Percentiles rank a stretch among this genome's conserved stretches.
These are phyloP conservation scores for Eimeria maxima DNA, from an alignment of 169 alveolate genomes.

Conservation along the genomic window DNA sequence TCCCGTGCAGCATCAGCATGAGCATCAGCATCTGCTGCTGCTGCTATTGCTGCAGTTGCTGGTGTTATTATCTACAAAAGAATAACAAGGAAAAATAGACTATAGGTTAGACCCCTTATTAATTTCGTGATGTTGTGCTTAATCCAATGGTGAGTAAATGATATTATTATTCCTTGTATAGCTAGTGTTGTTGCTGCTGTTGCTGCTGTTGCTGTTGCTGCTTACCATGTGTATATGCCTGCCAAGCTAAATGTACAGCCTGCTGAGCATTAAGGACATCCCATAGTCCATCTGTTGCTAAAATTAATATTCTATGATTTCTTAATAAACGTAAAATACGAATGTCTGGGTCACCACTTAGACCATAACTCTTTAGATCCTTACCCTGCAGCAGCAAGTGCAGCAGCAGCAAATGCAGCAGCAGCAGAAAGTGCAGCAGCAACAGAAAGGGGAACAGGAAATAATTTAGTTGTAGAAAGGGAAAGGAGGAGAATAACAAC, in stretches of 20 bases:
- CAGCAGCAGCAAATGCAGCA: too few species aligned
- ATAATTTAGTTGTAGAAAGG: too few species aligned
- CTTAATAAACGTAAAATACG: slow-evolving; percentile 95
- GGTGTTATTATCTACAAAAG: too few species aligned
- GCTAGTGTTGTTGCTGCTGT: not conserved
- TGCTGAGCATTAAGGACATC: slow-evolving; percentile 89
- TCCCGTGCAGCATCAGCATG: not conserved
- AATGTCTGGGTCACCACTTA: slow-evolving; percentile 81
- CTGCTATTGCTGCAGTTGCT: slow-evolving; percentile 18
- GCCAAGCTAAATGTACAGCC: not conserved
- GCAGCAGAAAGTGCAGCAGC: too few species aligned
- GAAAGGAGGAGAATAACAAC: too few species aligned
- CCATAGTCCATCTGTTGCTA: slow-evolving; percentile 93
- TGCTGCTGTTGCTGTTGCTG: slow-evolving; percentile 16
- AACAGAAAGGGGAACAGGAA: too few species aligned
- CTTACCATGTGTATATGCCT: not conserved
- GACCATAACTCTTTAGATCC: slow-evolving; percentile 5
- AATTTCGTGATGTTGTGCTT: not conserved
- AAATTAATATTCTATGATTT: slow-evolving; percentile 94
- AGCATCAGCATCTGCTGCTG: not conserved
- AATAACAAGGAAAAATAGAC: too few species aligned
- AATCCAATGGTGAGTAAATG: not conserved
- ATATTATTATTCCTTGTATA: not conserved
- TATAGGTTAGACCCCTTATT: too few species aligned
- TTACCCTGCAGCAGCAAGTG: too few species aligned